A percentile compares a stretch with the other conserved stretches of the same genome.
Evolutionary conservation across 2,329 filamentous ascomycete genomes (phyloP).

Genomic region (Leptographium radiaticola): DNA sequence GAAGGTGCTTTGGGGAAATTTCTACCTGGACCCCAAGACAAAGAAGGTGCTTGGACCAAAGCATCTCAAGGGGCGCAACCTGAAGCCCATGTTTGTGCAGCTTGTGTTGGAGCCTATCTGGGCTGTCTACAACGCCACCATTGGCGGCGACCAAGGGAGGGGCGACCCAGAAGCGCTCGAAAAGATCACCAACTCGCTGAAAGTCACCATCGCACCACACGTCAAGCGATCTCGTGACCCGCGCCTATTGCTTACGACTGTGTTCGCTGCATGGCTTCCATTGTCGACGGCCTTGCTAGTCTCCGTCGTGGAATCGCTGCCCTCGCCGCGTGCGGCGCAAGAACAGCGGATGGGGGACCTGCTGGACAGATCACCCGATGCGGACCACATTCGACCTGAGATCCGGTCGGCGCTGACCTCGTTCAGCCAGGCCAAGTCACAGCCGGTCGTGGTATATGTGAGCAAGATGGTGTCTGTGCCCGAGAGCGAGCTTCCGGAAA

Average conservation of each 20-base stretch:
- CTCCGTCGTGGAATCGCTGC: constrained; percentile 85
- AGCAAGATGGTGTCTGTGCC: constrained; percentile 97
- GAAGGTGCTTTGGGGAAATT: constrained; percentile 94
- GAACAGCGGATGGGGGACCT: constrained; percentile 66
- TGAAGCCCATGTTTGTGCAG: constrained; percentile 97
- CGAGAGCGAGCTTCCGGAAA: constrained; percentile 80
- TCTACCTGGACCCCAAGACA: constrained; percentile 91
- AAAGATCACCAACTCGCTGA: constrained; percentile 89
- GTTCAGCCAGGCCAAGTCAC: constrained; percentile 54
- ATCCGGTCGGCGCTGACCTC: constrained; percentile 71
- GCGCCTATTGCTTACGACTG: constrained; percentile 66
- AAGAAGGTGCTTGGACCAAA: constrained; percentile 85
- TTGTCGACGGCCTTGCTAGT: constrained; percentile 86
- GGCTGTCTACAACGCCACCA: constrained; percentile 88
- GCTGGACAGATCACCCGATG: constrained; percentile 66
- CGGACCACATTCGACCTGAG: constrained; percentile 51
- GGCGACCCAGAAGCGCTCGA: constrained; percentile 73
- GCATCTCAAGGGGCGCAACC: constrained; percentile 77
- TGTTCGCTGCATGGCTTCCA: constrained; percentile 85
- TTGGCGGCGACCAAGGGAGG: constrained; percentile 67
- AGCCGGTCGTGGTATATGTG: constrained; percentile 84
- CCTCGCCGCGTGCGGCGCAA: constrained; percentile 71
- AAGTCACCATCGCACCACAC: constrained; percentile 72
- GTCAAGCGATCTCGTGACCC: constrained; percentile 74
- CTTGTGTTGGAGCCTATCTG: constrained; percentile 91